These are phyloP conservation scores for Sarocladium oryzae DNA, from an alignment of 2,329 filamentous ascomycete genomes.

Conservation along the genomic window DNA sequence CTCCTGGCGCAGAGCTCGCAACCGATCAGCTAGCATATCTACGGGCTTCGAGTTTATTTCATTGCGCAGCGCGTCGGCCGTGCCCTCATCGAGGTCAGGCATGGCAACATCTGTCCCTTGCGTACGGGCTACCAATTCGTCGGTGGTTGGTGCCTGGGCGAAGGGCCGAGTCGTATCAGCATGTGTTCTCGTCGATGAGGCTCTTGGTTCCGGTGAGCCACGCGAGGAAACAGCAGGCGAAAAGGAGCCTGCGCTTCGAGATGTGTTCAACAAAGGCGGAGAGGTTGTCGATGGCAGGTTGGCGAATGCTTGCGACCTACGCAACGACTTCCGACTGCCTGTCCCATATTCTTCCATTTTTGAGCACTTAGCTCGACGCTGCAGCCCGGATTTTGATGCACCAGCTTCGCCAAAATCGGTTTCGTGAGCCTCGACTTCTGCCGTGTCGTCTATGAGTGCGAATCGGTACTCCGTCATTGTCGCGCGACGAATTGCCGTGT, in stretches of 20 bases:
- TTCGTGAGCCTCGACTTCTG: too few species aligned
- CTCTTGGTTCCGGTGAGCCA: not conserved
- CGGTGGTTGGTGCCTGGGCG: not conserved
- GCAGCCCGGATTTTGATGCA: not conserved
- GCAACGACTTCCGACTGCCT: conserved; percentile 5
- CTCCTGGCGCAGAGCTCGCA: conserved; percentile 34
- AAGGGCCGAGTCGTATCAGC: not conserved
- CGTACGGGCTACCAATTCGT: not conserved
- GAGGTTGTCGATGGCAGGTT: not conserved
- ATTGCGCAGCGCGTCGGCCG: not conserved
- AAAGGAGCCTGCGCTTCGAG: conserved; percentile 1
- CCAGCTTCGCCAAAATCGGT: too few species aligned
- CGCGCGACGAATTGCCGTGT: not conserved
- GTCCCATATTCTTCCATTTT: conserved; percentile 4
- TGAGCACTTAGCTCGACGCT: not conserved
- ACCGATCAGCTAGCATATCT: conserved; percentile 33
- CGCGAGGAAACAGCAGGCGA: not conserved
- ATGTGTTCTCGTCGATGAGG: not conserved
- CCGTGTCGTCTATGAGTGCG: too few species aligned
- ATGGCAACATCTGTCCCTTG: not conserved
- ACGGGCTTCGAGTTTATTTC: conserved; percentile 29
- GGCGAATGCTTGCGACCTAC: conserved; percentile 1
- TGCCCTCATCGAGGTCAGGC: not conserved
- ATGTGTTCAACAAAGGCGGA: conserved; percentile 3
- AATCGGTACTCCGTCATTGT: not conserved